Evolutionary conservation across 1,284 basidiomycete genomes (phyloP).

Genomic region (Naganishia sp.): DNA sequence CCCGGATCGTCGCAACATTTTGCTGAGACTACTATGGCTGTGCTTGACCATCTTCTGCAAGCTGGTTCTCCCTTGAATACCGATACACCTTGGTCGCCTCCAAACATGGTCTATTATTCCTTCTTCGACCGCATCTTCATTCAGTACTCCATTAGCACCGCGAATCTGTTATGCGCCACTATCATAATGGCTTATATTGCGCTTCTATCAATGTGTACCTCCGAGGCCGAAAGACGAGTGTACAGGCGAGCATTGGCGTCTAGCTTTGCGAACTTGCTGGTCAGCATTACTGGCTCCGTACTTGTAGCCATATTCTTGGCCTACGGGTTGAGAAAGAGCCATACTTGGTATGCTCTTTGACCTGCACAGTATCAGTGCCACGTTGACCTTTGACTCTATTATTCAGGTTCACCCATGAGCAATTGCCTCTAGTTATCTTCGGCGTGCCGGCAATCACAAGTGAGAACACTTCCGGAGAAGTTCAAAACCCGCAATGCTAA

Average conservation of each 20-base stretch:
- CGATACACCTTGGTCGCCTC: constrained; percentile 44
- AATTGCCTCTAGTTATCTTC: constrained; percentile 72
- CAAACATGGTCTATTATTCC: constrained; percentile 68
- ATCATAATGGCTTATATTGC: constrained; percentile 56
- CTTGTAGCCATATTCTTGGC: constrained; percentile 71
- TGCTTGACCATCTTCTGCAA: constrained; percentile 73
- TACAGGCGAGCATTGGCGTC: constrained; percentile 61
- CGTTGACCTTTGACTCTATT: background rate
- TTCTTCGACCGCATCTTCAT: constrained; percentile 69
- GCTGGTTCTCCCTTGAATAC: constrained; percentile 45
- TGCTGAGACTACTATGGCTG: constrained; percentile 83
- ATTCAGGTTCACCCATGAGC: constrained; percentile 78
- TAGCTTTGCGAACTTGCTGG: constrained; percentile 52
- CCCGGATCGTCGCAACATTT: constrained; percentile 84
- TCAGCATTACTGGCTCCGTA: constrained; percentile 65
- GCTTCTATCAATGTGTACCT: constrained; percentile 53
- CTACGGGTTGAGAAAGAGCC: constrained; percentile 62
- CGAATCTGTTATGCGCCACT: constrained; percentile 68
- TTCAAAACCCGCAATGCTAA: background rate
- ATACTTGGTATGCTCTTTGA: constrained; percentile 47
- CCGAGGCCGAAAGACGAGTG: constrained; percentile 46
- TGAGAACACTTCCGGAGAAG: constrained; percentile 55
- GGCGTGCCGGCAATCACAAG: constrained; percentile 68
- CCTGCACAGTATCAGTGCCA: background rate
- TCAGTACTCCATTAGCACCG: constrained; percentile 68